These are phyloP conservation scores for Tetradesmus lagerheimii DNA, from an alignment of 139 green algal genomes.

Conservation along the genomic window DNA sequence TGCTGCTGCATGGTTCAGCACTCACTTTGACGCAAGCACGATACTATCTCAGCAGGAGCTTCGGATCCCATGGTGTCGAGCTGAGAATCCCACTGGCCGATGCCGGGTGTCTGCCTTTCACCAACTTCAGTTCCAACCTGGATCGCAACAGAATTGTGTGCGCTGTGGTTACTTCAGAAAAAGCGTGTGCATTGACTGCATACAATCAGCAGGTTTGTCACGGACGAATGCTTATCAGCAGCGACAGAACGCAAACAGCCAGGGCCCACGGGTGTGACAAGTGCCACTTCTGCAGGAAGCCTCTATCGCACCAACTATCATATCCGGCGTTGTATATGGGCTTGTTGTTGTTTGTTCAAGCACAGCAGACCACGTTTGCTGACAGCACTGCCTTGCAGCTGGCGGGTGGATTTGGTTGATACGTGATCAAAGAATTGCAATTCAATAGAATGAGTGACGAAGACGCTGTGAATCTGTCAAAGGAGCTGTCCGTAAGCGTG, in stretches of 20 bases:
- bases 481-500: not conserved
- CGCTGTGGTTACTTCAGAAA: not conserved
- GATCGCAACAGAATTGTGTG: not conserved
- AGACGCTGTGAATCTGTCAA: not conserved
- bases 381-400: not conserved
- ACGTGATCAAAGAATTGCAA: not conserved
- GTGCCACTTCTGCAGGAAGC: not conserved
- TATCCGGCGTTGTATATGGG: not conserved
- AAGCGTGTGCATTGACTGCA: too few species aligned
- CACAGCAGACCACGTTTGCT: not conserved
- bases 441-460: not conserved
- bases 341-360: not conserved
- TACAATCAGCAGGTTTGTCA: not conserved
- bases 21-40: not conserved
- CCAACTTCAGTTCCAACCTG: not conserved
- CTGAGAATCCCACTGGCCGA: not conserved
- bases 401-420: not conserved
- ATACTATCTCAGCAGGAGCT: not conserved
- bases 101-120: not conserved
- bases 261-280: not conserved
- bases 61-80: not conserved
- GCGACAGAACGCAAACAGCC: not conserved
- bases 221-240: not conserved
- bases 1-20: not conserved
- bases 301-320: not conserved